Base-by-base conservation (phyloP, 768 basidiomycete species). In the Mycena filopes region DNA sequence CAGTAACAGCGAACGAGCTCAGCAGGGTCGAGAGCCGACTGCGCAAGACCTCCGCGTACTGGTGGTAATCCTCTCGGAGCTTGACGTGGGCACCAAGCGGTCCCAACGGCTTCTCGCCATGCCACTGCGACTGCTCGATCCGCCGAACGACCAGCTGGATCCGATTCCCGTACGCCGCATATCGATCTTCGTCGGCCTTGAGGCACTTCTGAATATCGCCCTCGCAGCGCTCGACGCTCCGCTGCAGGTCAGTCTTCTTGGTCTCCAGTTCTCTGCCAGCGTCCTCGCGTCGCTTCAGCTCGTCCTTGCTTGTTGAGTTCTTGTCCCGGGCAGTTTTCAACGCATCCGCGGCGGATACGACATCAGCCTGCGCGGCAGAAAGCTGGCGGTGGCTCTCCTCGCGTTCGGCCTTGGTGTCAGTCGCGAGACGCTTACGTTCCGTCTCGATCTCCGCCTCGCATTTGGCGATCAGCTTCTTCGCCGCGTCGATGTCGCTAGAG, bases 21-120 rank as follows among this genome's bases (percentile, higher is more conserved):
- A 99, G 81, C 21, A 81, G 72, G 4, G 49, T 31, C 5, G 84
- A 86, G 6, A 99, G 79, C 68, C 90, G 85, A 54, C 76, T 76
- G 66, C 90, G 80, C 69, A 99, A 76, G n/a, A 94, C 68, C 0
- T 79, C 78, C 0, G 87, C 89, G 86, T 93, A 98, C 31, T 72
- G 78, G 15, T 11, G 10, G 36, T 15, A 36, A 65, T 80, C 78
- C 51, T 96, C 92, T 70, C 82, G 86, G 40, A 94, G 85, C 70
- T 89, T 91, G 71, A 98, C 90, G 73, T 87, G 84, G 51, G 85
- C 66, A 0, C 97, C 97, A 28, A 98, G 79, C 0, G 97, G 97
- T 0, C 94, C 94, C 36, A 93, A 75, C 0, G 93, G 92, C 21
- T 71, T 72, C 48, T 88, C 83, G 4, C 93, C 93, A 28, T 79